Base-by-base conservation (phyloP, 768 basidiomycete genomes). In the Hypholoma sublateritium region DNA sequence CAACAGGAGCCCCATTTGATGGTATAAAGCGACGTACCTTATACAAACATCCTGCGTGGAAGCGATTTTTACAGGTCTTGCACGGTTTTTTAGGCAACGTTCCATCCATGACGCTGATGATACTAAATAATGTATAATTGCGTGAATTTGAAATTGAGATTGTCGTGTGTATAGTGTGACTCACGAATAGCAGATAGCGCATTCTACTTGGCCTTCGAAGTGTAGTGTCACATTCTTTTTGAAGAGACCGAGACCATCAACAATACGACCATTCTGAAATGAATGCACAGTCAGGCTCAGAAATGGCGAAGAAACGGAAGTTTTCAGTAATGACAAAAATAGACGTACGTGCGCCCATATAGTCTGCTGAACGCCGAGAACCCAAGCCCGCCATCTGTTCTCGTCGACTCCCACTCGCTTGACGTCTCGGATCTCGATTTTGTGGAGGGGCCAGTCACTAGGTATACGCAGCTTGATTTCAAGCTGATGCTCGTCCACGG, bases 201-300 rank as follows among this genome's bases (percentile, higher is more conserved):
- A 99, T 64, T 96, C 94, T 2, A 91, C 91, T 69, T 95, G 89
- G 5, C 96, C 96, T 61, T 96, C 93, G 66, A 98, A 99, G 69
- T 98, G 93, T 17, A 91, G 79, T 0, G 85, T 79, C 43, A 95
- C 94, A 67, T 98, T 98, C 73, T 90, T 93, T 74, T 95, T 95
- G 82, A 98, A 98, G 57, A 96, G 74, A 5, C 82, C 80, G 17
- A 98, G 70, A 0, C 91, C 95, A 67, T 98, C 97, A 9, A 91
- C 79, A 25, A 99, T 88, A 48, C 88, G 83, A 5, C 95, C 95
- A 63, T 94, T 95, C 95, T 97, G 68, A 19, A 37, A 59, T 17
- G n/a, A n/a, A n/a, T 32, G 5, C 28, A 32, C 9, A 5, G 28
- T 32, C 9, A 21, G 25, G 35, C 49, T 19, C 45, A 50, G 25